These are phyloP conservation scores for Incumbomyces lentus DNA, from an alignment of 2,329 filamentous ascomycete genomes.

Conservation along the genomic window DNA sequence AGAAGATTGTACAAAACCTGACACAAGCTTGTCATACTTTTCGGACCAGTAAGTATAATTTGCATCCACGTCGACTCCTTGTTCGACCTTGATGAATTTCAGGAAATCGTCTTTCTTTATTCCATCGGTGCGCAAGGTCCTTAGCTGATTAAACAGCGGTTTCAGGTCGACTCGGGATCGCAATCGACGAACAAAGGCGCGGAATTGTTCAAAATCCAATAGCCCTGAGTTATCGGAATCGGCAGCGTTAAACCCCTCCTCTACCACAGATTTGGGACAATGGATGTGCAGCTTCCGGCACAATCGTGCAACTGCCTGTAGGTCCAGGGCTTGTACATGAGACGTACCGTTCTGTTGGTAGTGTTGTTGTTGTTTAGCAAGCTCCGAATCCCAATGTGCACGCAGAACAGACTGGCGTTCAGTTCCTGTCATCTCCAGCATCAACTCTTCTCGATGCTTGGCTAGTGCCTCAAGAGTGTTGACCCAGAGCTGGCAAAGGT, in stretches of 20 bases:
- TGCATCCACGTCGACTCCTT: constrained; percentile 63
- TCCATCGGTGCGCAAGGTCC: constrained; percentile 49
- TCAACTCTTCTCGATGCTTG: constrained; percentile 76
- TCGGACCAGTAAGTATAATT: constrained; percentile 31
- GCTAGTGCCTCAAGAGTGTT: constrained; percentile 74
- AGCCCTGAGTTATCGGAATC: constrained; percentile 54
- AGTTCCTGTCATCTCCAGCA: constrained; percentile 71
- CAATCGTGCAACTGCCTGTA: constrained; percentile 67
- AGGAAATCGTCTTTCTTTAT: constrained; percentile 67
- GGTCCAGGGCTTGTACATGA: constrained; percentile 62
- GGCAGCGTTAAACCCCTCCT: constrained; percentile 62
- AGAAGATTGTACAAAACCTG: constrained; percentile 10
- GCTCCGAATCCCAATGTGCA: constrained; percentile 77
- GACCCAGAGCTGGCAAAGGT: constrained; percentile 69
- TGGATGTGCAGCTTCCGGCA: constrained; percentile 90
- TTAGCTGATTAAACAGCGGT: constrained; percentile 56
- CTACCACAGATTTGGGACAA: constrained; percentile 64
- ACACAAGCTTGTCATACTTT: constrained; percentile 15
- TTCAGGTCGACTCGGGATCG: constrained; percentile 76
- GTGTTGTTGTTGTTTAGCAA: constrained; percentile 55
- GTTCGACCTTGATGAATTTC: constrained; percentile 59
- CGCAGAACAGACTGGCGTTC: constrained; percentile 74
- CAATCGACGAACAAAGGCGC: constrained; percentile 69
- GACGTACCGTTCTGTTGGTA: constrained; percentile 41
- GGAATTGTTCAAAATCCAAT: constrained; percentile 71